Evolutionary conservation across 176 grass and related monocot species (phyloP).

Genomic region (Miscanthus lutarioriparius): DNA sequence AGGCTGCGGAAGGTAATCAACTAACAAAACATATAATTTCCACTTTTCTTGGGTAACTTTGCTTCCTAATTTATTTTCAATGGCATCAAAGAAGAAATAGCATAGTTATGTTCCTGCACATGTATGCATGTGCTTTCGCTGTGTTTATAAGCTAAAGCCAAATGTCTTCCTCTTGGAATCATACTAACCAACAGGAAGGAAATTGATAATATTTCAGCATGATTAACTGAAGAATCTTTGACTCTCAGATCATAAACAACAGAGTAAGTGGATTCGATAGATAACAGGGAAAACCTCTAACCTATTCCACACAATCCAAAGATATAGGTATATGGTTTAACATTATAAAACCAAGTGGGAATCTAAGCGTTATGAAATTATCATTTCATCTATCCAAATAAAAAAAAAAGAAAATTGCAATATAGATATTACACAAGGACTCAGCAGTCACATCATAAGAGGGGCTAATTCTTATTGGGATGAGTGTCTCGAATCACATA

Average conservation of each 20-base stretch:
- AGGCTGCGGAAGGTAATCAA: background rate
- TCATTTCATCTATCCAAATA: background rate
- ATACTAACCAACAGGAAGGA: background rate
- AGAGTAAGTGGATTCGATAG: conserved; percentile 18
- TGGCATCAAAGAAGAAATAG: background rate
- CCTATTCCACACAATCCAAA: background rate
- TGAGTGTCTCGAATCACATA: background rate
- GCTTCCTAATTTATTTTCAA: background rate
- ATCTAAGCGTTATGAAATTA: background rate
- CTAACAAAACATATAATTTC: background rate
- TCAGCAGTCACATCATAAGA: background rate
- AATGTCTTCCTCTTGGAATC: background rate
- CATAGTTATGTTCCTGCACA: conserved; percentile 23
- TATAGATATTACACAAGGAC: background rate
- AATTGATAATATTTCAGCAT: conserved; percentile 19
- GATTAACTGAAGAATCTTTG: conserved; percentile 26
- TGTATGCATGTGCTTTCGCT: conserved; percentile 25
- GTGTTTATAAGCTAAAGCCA: background rate
- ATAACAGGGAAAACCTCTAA: background rate
- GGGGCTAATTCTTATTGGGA: background rate
- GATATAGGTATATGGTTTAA: background rate
- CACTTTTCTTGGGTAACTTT: conserved; percentile 5
- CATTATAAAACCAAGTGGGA: background rate
- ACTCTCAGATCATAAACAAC: background rate
- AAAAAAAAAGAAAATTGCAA: background rate